phyloP scores from a whole-genome alignment of 768 basidiomycete genomes.

The Russula sp. region DNA sequence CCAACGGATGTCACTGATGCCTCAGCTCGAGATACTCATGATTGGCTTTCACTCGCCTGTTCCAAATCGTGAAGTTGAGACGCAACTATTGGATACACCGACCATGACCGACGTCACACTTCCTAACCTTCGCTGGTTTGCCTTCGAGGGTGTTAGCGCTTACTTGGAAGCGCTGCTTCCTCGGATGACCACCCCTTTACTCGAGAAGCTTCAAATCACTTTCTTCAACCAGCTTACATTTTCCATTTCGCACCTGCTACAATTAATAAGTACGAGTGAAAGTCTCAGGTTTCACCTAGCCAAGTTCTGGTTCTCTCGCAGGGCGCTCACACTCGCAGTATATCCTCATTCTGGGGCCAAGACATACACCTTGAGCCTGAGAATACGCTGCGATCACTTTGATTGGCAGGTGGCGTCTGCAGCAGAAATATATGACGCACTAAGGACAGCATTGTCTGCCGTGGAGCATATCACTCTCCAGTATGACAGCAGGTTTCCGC shows the following conservation, averaged over 20 bases:
- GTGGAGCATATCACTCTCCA: background rate
- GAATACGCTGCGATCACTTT: too few relatives aligned
- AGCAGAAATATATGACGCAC: background rate
- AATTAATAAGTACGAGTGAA: background rate
- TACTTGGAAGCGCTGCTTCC: constrained; percentile 1
- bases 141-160: background rate
- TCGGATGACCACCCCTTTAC: background rate
- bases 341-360: too few relatives aligned
- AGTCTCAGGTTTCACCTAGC: background rate
- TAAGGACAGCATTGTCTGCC: background rate
- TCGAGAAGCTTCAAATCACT: background rate
- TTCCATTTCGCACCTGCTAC: background rate
- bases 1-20: background rate
- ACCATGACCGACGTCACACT: background rate
- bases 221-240: background rate
- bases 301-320: background rate
- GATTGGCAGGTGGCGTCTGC: too few relatives aligned
- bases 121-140: background rate
- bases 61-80: background rate
- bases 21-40: background rate
- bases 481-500: accelerated
- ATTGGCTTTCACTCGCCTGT: background rate
- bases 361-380: background rate
- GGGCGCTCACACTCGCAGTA: too few relatives aligned
- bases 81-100: background rate